phyloP scores from a whole-genome alignment of 805 yeast species.

The Candida nanaspora region DNA sequence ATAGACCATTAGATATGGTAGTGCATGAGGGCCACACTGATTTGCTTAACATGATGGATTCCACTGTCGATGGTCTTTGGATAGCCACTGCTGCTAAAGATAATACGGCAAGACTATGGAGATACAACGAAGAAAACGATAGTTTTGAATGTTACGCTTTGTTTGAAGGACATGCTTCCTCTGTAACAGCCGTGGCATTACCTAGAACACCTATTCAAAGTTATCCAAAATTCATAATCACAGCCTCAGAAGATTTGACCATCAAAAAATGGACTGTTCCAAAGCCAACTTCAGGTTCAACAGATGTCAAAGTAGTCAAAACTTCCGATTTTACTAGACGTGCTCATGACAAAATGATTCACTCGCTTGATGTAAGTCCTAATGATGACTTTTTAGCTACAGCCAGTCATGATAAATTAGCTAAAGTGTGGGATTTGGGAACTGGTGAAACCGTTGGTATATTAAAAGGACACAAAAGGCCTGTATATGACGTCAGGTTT shows the following conservation, averaged over 20 bases:
- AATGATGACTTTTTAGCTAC: conserved; percentile 85
- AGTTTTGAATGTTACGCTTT: conserved; percentile 44
- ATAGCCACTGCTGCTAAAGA: conserved; percentile 90
- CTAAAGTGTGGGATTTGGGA: conserved; percentile 80
- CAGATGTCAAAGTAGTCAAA: conserved; percentile 30
- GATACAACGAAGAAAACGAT: conserved; percentile 36
- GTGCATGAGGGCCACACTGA: conserved; percentile 80
- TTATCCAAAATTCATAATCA: conserved; percentile 64
- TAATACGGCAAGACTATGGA: conserved; percentile 79
- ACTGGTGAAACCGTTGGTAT: conserved; percentile 86
- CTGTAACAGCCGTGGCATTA: conserved; percentile 76
- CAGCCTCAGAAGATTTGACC: conserved; percentile 81
- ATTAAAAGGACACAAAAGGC: conserved; percentile 86
- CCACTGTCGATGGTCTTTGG: conserved; percentile 79
- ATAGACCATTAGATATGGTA: conserved; percentile 50
- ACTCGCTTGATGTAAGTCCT: conserved; percentile 83
- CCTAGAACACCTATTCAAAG: conserved; percentile 42
- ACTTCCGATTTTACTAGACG: conserved; percentile 82
- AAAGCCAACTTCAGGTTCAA: conserved; percentile 16
- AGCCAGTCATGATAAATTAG: conserved; percentile 89
- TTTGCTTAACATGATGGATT: conserved; percentile 72
- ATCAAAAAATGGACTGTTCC: conserved; percentile 82
- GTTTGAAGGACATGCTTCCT: conserved; percentile 80
- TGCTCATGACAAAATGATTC: conserved; percentile 96
- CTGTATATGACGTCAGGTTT: conserved; percentile 87